These are phyloP conservation scores for Cystofilobasidium capitatum DNA, from an alignment of 768 basidiomycete genomes.

Conservation along the genomic window DNA sequence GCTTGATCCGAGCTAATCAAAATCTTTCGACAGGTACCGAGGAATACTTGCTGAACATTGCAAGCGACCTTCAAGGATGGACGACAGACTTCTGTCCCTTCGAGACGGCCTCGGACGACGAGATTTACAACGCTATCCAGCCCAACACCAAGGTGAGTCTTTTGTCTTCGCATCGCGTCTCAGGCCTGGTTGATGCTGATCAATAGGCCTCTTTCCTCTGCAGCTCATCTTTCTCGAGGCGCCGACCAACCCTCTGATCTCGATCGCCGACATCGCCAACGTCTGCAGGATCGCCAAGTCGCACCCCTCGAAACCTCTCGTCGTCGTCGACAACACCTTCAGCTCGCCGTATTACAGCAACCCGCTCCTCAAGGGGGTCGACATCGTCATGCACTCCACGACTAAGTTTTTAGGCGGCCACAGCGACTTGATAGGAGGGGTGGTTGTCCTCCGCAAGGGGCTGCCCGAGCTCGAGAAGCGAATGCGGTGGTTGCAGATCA, in stretches of 20 bases:
- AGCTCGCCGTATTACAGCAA: conserved; percentile 83
- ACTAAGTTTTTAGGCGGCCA: conserved; percentile 93
- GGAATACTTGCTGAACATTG: conserved; percentile 59
- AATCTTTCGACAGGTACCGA: conserved; percentile 10
- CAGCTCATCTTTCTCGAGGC: conserved; percentile 91
- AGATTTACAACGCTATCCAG: conserved; percentile 55
- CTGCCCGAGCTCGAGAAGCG: conserved; percentile 49
- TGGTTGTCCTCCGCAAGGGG: conserved; percentile 49
- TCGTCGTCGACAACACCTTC: conserved; percentile 92
- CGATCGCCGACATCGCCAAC: conserved; percentile 67
- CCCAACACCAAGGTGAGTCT: conserved; percentile 67
- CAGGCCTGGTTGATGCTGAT: not conserved
- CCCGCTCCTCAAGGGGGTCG: conserved; percentile 61
- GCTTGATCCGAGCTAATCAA: too few relatives aligned
- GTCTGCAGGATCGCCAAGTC: conserved; percentile 58
- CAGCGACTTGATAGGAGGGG: conserved; percentile 58
- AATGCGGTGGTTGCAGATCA: conserved; percentile 82
- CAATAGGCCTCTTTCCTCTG: not conserved
- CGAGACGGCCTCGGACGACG: conserved; percentile 56
- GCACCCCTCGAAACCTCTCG: conserved; percentile 52
- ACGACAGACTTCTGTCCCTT: conserved; percentile 73
- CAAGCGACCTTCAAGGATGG: conserved; percentile 53
- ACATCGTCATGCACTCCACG: conserved; percentile 61
- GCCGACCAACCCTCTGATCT: conserved; percentile 88
- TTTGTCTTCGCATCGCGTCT: not conserved